Conservation (phyloP, 805 yeast genomes). For the Candida dajiaensis region DNA sequence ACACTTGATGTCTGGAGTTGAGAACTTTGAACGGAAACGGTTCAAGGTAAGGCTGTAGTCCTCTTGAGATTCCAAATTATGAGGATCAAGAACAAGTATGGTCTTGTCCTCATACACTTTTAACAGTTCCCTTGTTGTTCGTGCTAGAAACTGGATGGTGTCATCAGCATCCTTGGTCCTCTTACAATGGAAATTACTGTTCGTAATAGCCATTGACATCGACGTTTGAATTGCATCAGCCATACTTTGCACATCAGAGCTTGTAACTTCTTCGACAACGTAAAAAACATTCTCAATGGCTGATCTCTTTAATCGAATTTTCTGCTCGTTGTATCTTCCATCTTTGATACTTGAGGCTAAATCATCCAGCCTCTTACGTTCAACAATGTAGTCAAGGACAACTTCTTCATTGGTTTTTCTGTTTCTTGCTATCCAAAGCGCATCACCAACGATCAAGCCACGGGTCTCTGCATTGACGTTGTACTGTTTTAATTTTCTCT, state of each 20-base stretch:
- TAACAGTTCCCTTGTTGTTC: constrained; percentile 40
- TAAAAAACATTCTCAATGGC: constrained; percentile 67
- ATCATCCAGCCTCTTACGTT: constrained; percentile 87
- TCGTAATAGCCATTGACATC: constrained; percentile 61
- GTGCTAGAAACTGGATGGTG: constrained; percentile 55
- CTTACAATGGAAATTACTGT: constrained; percentile 60
- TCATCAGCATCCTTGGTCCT: constrained; percentile 69
- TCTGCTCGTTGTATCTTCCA: constrained; percentile 87
- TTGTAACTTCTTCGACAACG: constrained; percentile 68
- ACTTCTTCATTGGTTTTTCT: constrained; percentile 51
- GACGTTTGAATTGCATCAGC: constrained; percentile 71
- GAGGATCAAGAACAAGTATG: constrained; percentile 48
- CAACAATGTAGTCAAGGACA: constrained; percentile 77
- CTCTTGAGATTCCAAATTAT: constrained; percentile 40
- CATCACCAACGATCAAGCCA: constrained; percentile 79
- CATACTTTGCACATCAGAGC: constrained; percentile 39
- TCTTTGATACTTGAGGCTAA: constrained; percentile 76
- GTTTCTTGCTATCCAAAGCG: constrained; percentile 80
- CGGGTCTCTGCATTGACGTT: constrained; percentile 48
- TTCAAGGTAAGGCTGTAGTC: constrained; percentile 40
- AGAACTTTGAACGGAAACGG: constrained; percentile 41
- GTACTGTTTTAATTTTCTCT: constrained; percentile 40
- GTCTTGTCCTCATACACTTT: constrained; percentile 32
- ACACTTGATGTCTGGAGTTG: constrained; percentile 28
- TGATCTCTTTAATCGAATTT: constrained; percentile 62